Evolutionary conservation across 2,329 filamentous ascomycete species (phyloP).

Genomic region (Magnaporthiopsis incrustans): DNA sequence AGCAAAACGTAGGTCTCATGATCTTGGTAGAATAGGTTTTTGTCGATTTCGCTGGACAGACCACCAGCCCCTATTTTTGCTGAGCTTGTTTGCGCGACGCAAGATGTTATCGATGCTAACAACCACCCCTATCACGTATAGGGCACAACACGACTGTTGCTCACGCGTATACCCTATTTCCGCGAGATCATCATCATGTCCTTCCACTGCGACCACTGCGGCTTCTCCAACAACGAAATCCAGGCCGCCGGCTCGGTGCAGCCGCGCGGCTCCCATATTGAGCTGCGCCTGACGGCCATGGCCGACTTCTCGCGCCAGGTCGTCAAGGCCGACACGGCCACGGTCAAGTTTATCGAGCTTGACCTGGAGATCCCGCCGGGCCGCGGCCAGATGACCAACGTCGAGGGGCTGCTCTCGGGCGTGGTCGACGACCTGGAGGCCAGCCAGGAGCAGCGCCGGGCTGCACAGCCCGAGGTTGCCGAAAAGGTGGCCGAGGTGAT

Average conservation of each 20-base stretch:
- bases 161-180: constrained; percentile 94
- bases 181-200: constrained; percentile 97
- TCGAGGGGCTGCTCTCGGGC: constrained; percentile 77
- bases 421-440: constrained; percentile 74
- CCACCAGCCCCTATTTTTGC: background rate
- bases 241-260: constrained; percentile 90
- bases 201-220: constrained; percentile 85
- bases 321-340: constrained; percentile 82
- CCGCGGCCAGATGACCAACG: constrained; percentile 83
- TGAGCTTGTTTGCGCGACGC: background rate
- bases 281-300: constrained; percentile 64
- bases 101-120: constrained; percentile 6
- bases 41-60: background rate
- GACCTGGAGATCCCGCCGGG: constrained; percentile 90
- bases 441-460: constrained; percentile 76
- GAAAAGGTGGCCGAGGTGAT: constrained; percentile 73
- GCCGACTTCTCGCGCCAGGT: constrained; percentile 79
- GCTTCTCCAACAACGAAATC: constrained; percentile 86
- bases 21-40: background rate
- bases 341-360: constrained; percentile 81
- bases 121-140: background rate
- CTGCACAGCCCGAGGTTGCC: constrained; percentile 68
- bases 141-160: constrained; percentile 78
- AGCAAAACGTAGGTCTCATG: constrained; percentile 54
- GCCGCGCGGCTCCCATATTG: constrained; percentile 76